Percentiles rank a stretch among this genome's conserved stretches.
These are phyloP conservation scores for Jamesozyma jinghongensis DNA, from an alignment of 805 yeast species.

Conservation along the genomic window DNA sequence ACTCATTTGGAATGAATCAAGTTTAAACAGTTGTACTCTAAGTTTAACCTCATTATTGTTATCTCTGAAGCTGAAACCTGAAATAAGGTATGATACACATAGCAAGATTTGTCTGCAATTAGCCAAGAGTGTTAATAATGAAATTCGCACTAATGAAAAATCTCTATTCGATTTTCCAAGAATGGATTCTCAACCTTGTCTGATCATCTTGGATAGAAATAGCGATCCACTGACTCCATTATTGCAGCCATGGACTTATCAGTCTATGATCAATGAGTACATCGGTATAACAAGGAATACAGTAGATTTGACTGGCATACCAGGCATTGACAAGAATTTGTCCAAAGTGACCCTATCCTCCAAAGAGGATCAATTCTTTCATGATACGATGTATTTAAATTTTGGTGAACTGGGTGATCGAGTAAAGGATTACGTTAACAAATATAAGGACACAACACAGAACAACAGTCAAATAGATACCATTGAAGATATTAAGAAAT, in stretches of 20 bases:
- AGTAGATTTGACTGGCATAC: constrained; percentile 52
- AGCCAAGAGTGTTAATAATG: constrained; percentile 55
- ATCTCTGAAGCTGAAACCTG: constrained; percentile 67
- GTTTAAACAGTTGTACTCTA: constrained; percentile 17
- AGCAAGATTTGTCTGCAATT: constrained; percentile 57
- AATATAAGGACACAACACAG: constrained; percentile 73
- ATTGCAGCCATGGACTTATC: constrained; percentile 94
- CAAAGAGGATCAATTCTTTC: constrained; percentile 67
- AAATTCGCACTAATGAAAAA: constrained; percentile 46
- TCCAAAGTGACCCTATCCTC: constrained; percentile 56
- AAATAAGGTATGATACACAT: constrained; percentile 63
- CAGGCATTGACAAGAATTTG: constrained; percentile 50
- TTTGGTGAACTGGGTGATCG: constrained; percentile 92
- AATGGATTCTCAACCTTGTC: constrained; percentile 59
- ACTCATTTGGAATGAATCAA: constrained; percentile 21
- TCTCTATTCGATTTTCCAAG: constrained; percentile 57
- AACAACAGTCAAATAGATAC: constrained; percentile 58
- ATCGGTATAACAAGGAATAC: constrained; percentile 76
- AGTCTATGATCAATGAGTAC: constrained; percentile 92
- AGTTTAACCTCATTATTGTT: constrained; percentile 31
- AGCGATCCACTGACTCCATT: constrained; percentile 92
- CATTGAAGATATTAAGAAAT: constrained; percentile 81
- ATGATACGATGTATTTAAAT: constrained; percentile 75
- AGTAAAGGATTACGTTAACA: constrained; percentile 74
- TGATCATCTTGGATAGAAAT: constrained; percentile 71